These are phyloP conservation scores for Tricholoma furcatifolium DNA, from an alignment of 768 basidiomycete genomes.

Conservation along the genomic window DNA sequence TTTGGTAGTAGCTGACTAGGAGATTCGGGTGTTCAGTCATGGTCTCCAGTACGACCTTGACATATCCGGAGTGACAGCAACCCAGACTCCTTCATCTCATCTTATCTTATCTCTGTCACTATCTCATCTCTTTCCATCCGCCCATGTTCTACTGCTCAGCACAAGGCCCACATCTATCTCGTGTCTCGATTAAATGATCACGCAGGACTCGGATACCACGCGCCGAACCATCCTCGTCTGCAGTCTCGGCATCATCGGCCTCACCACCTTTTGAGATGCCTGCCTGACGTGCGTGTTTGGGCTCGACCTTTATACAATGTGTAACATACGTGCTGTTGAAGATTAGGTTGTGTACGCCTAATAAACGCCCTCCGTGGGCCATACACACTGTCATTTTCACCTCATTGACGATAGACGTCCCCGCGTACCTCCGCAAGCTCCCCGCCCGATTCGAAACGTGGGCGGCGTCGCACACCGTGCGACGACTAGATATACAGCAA, in stretches of 20 bases:
- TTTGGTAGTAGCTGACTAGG: neutral
- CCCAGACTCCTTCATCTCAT: no score
- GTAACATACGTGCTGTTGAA: slow-evolving; percentile 12
- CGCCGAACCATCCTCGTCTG: slow-evolving; percentile 10
- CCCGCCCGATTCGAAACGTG: slow-evolving; percentile 1
- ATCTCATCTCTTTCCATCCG: no score
- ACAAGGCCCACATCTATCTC: no score
- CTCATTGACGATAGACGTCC: slow-evolving; percentile 12
- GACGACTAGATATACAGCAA: no score
- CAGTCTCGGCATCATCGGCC: slow-evolving; percentile 14
- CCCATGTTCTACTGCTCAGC: no score
- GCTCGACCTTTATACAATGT: slow-evolving; percentile 9
- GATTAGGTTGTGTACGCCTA: slow-evolving; percentile 5
- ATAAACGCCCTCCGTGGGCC: slow-evolving; percentile 3
- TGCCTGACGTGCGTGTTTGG: no score
- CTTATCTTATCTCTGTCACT: no score
- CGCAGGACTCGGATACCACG: no score
- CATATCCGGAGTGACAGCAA: no score
- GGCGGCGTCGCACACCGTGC: slow-evolving; percentile 11
- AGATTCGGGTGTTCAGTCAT: slow-evolving; percentile 1
- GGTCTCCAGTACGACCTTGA: no score
- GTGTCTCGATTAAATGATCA: no score
- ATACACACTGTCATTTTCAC: slow-evolving; percentile 16
- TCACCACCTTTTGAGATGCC: slow-evolving; percentile 14
- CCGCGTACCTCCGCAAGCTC: slow-evolving; percentile 12